phyloP scores from a whole-genome alignment of 2,329 filamentous ascomycete genomes.

The Pseudogymnoascus sp. region DNA sequence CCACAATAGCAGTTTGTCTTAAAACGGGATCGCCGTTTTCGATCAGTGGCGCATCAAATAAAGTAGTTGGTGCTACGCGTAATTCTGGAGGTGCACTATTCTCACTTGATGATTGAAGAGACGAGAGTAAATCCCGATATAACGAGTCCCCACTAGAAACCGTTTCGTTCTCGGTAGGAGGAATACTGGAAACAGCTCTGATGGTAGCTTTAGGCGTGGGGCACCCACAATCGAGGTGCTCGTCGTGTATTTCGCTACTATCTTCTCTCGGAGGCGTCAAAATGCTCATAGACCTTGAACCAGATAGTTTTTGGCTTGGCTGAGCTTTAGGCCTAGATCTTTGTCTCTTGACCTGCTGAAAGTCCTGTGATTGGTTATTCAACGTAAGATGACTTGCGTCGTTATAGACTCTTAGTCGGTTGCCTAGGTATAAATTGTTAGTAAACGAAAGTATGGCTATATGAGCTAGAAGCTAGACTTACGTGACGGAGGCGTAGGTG shows the following conservation, averaged over 20 bases:
- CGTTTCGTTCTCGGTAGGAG: neutral
- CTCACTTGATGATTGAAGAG: neutral
- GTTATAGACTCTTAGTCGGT: neutral
- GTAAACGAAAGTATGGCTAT: neutral
- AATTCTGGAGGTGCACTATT: neutral
- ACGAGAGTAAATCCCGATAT: neutral
- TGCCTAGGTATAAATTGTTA: neutral
- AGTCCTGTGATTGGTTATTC: neutral
- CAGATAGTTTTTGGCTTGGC: slow-evolving; percentile 19
- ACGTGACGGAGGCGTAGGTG: slow-evolving; percentile 31
- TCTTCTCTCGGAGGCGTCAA: neutral
- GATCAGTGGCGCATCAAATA: neutral
- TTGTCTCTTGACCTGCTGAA: slow-evolving; percentile 20
- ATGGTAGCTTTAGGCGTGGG: neutral
- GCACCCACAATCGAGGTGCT: neutral
- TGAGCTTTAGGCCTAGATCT: slow-evolving; percentile 19
- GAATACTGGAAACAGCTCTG: neutral
- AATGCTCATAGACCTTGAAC: slow-evolving; percentile 18
- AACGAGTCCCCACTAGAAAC: neutral
- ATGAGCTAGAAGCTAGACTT: slow-evolving; percentile 17
- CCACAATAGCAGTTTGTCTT: neutral
- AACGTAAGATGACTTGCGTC: neutral
- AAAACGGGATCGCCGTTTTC: neutral
- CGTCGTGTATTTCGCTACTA: neutral
- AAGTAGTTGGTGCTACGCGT: neutral